Evolutionary conservation across 257 asterid species (phyloP).

Genomic region (Jacaranda copaia): DNA sequence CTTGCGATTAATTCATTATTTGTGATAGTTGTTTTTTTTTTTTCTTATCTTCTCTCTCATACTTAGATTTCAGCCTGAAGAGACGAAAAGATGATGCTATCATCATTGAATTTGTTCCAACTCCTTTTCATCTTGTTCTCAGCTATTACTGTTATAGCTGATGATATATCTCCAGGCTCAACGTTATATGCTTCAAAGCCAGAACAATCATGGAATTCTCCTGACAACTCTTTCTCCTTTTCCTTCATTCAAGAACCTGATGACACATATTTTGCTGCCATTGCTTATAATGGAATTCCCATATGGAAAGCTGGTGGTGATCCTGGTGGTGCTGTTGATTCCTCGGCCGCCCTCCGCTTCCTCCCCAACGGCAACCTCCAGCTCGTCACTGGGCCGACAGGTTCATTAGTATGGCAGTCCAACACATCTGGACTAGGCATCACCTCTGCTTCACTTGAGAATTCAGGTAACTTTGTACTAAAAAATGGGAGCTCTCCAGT

Average conservation of each 20-base stretch:
- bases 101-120: background rate
- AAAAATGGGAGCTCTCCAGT: slow-evolving; percentile 46
- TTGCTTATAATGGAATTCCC: slow-evolving; percentile 55
- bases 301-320: slow-evolving; percentile 79
- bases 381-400: slow-evolving; percentile 49
- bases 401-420: slow-evolving; percentile 67
- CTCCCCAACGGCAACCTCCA: slow-evolving; percentile 67
- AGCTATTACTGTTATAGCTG: slow-evolving; percentile 38
- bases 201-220: slow-evolving; percentile 65
- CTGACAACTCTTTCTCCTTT: slow-evolving; percentile 53
- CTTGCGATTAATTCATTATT: no score
- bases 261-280: slow-evolving; percentile 56
- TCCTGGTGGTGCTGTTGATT: slow-evolving; percentile 55
- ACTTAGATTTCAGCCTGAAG: slow-evolving; percentile 3
- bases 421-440: slow-evolving; percentile 59
- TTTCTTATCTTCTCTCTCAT: background rate
- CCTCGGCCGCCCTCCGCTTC: slow-evolving; percentile 61
- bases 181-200: slow-evolving; percentile 59
- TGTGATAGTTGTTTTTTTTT: background rate
- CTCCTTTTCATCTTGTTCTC: slow-evolving; percentile 30
- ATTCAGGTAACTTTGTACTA: slow-evolving; percentile 66
- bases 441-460: slow-evolving; percentile 60
- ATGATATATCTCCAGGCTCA: slow-evolving; percentile 58
- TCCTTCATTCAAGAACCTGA: slow-evolving; percentile 55
- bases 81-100: slow-evolving; percentile 2